Evolutionary conservation across 1,284 basidiomycete species (phyloP).

Genomic region (Pseudomicrostroma phylloplanum): DNA sequence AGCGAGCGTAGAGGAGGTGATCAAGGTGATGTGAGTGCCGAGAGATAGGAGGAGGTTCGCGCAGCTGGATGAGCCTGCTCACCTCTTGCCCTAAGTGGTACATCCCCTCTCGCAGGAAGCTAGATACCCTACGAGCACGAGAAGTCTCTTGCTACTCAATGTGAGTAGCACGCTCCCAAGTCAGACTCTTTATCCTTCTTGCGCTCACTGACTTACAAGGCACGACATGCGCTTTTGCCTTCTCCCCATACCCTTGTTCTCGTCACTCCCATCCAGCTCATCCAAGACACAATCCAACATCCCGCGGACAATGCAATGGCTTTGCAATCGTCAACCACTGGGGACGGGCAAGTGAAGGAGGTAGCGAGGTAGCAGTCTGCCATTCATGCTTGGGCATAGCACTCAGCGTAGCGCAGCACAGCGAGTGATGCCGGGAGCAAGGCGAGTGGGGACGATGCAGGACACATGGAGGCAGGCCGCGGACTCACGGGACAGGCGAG

Average conservation of each 20-base stretch:
- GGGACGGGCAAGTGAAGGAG: neutral
- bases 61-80: conserved; percentile 16
- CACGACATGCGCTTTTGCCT: neutral
- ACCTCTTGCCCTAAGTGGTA: conserved; percentile 25
- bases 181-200: neutral
- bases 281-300: conserved; percentile 7
- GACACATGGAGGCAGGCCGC: too few relatives aligned
- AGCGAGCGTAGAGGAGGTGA: conserved; percentile 76
- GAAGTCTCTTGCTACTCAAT: conserved; percentile 7
- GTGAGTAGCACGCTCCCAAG: neutral
- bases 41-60: neutral
- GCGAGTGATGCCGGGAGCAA: too few relatives aligned
- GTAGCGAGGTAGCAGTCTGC: too few relatives aligned
- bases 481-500: too few relatives aligned
- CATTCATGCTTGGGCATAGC: too few relatives aligned
- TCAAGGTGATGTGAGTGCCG: conserved; percentile 65
- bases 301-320: conserved; percentile 5
- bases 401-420: too few relatives aligned
- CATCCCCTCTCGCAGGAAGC: conserved; percentile 10
- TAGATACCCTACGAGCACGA: conserved; percentile 15
- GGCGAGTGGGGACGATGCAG: too few relatives aligned
- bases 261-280: neutral
- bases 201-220: neutral
- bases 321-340: conserved; percentile 6
- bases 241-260: neutral